These are phyloP conservation scores for Mayamaea pseudoterrestris DNA, from an alignment of 108 stramenopile species.

Conservation along the genomic window DNA sequence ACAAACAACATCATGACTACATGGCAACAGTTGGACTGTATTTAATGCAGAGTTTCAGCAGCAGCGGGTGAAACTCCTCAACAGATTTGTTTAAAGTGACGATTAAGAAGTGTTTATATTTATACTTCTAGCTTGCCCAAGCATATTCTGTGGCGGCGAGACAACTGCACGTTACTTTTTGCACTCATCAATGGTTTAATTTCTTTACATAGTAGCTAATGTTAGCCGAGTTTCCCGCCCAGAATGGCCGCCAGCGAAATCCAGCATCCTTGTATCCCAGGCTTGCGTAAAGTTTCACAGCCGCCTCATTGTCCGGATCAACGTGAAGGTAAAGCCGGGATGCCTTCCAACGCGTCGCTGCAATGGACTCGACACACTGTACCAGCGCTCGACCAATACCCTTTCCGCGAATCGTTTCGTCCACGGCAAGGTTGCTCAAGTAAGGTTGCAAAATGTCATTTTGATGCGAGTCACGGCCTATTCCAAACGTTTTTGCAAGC, in stretches of 20 bases:
- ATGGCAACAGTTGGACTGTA: too few relatives aligned
- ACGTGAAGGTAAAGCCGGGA: slow-evolving; percentile 66
- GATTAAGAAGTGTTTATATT: too few relatives aligned
- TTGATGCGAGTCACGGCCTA: too few relatives aligned
- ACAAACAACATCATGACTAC: too few relatives aligned
- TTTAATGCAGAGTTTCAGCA: too few relatives aligned
- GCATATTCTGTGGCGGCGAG: too few relatives aligned
- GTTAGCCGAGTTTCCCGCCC: slow-evolving; percentile 57
- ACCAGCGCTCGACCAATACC: slow-evolving; percentile 59
- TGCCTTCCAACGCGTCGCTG: slow-evolving; percentile 47
- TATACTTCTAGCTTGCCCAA: too few relatives aligned
- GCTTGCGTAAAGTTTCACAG: slow-evolving; percentile 51
- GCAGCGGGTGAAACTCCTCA: too few relatives aligned
- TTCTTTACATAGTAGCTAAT: slow-evolving; percentile 75
- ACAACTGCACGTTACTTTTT: too few relatives aligned
- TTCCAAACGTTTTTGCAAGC: slow-evolving; percentile 30
- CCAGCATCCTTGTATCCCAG: slow-evolving; percentile 67
- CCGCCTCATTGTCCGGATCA: slow-evolving; percentile 64
- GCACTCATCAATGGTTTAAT: too few relatives aligned
- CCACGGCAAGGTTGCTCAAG: slow-evolving; percentile 71
- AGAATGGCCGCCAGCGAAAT: slow-evolving; percentile 64
- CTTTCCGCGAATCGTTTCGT: slow-evolving; percentile 36
- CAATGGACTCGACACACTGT: slow-evolving; percentile 68
- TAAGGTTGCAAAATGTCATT: slow-evolving; percentile 81
- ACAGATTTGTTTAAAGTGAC: too few relatives aligned